Conservation (phyloP, 2,329 filamentous ascomycete genomes). For the Aspergillus spinulosporus region DNA sequence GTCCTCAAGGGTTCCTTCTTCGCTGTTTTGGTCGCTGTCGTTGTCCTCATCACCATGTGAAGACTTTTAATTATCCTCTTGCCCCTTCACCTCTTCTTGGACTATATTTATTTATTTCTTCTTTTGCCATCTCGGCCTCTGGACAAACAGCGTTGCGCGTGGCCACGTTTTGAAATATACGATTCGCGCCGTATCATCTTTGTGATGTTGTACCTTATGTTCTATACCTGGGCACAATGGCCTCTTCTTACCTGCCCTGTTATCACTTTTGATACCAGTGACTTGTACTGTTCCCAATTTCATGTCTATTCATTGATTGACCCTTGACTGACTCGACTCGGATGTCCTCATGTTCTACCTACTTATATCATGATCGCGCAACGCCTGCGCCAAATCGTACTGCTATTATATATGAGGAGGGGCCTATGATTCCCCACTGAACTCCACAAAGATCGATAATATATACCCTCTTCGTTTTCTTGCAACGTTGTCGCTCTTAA, state of each 20-base stretch:
- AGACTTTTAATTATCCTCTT: constrained; percentile 16
- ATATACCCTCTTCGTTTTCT: not conserved
- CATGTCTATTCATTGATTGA: constrained; percentile 2
- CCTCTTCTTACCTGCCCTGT: not conserved
- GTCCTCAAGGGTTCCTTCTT: constrained; percentile 49
- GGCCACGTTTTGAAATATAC: constrained; percentile 15
- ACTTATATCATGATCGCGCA: constrained; percentile 2
- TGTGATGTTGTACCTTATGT: constrained; percentile 15
- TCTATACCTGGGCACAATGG: constrained; percentile 20
- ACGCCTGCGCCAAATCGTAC: not conserved
- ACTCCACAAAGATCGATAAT: not conserved
- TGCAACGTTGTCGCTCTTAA: not conserved
- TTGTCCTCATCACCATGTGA: constrained; percentile 49
- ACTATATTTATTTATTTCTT: constrained; percentile 24
- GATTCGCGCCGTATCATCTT: constrained; percentile 18
- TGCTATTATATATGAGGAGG: not conserved
- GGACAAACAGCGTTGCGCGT: constrained; percentile 13
- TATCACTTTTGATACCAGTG: constrained; percentile 5
- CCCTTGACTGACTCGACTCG: not conserved
- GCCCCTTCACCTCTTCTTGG: constrained; percentile 15
- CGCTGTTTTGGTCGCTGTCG: constrained; percentile 48
- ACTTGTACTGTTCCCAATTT: not conserved
- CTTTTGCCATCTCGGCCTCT: constrained; percentile 13
- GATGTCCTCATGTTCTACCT: constrained; percentile 11
- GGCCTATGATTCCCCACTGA: not conserved